Evolutionary conservation across 805 yeast genomes (phyloP), one percentile per base, ranked within the genome.

Genomic region (Helenozyma baotianmanensis): DNA sequence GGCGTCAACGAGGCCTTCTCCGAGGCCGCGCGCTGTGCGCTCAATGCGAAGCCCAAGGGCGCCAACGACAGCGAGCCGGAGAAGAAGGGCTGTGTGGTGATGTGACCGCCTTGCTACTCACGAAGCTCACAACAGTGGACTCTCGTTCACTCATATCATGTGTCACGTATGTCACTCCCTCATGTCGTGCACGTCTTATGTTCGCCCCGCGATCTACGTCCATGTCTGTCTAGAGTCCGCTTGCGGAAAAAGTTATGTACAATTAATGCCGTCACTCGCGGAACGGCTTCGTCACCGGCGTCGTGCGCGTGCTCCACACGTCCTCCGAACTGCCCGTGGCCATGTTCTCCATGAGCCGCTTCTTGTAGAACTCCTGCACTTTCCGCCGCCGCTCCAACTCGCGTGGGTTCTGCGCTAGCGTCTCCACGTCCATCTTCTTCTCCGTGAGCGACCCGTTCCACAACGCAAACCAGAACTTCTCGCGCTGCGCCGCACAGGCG

Each of bases 1-100:
- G 98, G 98, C 45, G 98, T 92, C n/a, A 92, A 94, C 54, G 98
- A 92, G 64, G 97, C 97, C 8, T 92, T 92, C 57, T 88, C 97
- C 0, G 98, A 92, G 63, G 98, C 97, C 27, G 96, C 97, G 6
- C 80, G 98, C 58, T 89, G 95, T 53, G 97, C 97, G 2, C 70
- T 90, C 47, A 81, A 84, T 42, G 95, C 95, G 10, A 85, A 78
- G 53, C 84, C 95, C 31, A 85, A 80, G 62, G 90, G 89, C 34
- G 78, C 76, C 31, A 64, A 65, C 41, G 73, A 70, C 35, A 72
- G 68, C 33, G 68, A 62, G 42, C 62, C 60, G 14, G 67, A 64
- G 32, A 56, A 56, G 39, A 64, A 62, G 48, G 47, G 61, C 22
- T 66, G 72, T 49, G 53, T 60, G 25, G 45, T 66, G 25, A 58